Base-by-base conservation (phyloP, 345 rosid species). In the Bruguiera parviflora region DNA sequence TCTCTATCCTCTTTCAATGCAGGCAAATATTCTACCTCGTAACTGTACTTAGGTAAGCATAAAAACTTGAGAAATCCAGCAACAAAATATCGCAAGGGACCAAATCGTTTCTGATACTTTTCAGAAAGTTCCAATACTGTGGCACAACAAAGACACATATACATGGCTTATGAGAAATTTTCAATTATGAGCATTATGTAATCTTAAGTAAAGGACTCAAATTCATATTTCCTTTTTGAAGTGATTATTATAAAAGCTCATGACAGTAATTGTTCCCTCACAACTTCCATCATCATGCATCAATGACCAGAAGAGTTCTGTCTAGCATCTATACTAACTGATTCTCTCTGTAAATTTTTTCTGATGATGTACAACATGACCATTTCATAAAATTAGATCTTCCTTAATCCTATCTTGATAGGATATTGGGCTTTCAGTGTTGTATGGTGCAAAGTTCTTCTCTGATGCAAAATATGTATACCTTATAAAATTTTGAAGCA, bases 61-160 rank as follows among this genome's bases (percentile, higher is more conserved):
- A 95, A 78, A 76, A 90, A 95, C 83, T 92, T 95, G 72, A 92
- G 87, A 75, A 95, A 86, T 56, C 99, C 99, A 78, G 99, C 98
- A 78, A 95, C 92, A 71, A 95, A 83, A 71, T 95, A 95, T 60
- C 98, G 98, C 81, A 95, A 74, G 13, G 99, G 97, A 81, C 99
- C 99, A 82, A 86, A 95, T 49, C 87, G 91, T 81, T 85, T 95
- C 81, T 90, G 98, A 77, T 87, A 89, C 78, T 87, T 95, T 81
- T 87, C 99, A 5, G 99, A 95, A 65, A 92, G 92, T 79, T 92
- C 96, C 87, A 95, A 84, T 62, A 95, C 99, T 92, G 86, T 77
- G 84, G 69, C 66, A 66, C 67, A 80, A 69, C 58, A 22, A 58
- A 70, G 49, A 70, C 60, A 83, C 9, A 74, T 22, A 21, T 67